These are phyloP conservation scores for Phoenix roebelenii DNA, from an alignment of 176 grass and related monocot species.

Conservation along the genomic window DNA sequence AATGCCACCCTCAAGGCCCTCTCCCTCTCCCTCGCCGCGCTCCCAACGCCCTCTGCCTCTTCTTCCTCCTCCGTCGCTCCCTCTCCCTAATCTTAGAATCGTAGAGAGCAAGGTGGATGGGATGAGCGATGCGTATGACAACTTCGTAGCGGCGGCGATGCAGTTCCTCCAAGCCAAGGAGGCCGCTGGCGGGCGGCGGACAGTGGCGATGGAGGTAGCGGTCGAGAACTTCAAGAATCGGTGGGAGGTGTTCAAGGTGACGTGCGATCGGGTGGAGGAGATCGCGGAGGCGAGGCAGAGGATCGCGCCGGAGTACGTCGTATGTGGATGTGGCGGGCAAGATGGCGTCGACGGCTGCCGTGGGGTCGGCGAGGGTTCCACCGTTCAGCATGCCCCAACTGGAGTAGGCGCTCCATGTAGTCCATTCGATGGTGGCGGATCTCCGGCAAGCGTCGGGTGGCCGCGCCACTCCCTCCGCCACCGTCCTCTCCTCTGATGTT, in stretches of 20 bases:
- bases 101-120: background rate
- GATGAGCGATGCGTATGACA: background rate
- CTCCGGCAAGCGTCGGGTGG: background rate
- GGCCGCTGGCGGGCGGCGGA: background rate
- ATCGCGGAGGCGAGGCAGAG: background rate
- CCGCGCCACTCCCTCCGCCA: background rate
- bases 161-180: background rate
- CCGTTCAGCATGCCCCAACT: background rate
- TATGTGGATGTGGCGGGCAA: background rate
- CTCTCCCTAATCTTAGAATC: no score
- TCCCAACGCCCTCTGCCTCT: no score
- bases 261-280: constrained; percentile 2
- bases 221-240: background rate
- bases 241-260: constrained; percentile 6
- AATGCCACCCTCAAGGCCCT: no score
- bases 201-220: background rate
- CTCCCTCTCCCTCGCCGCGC: no score
- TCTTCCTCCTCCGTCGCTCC: no score
- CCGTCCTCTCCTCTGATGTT: background rate
- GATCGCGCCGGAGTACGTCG: background rate
- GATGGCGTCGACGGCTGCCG: background rate
- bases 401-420: background rate
- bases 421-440: background rate
- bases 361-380: background rate
- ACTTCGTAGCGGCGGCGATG: background rate